A percentile compares a stretch with the other conserved stretches of the same genome.
These are phyloP conservation scores for Spraguea lophii DNA, from an alignment of 371 early-diverging fungal genomes.

Conservation along the genomic window DNA sequence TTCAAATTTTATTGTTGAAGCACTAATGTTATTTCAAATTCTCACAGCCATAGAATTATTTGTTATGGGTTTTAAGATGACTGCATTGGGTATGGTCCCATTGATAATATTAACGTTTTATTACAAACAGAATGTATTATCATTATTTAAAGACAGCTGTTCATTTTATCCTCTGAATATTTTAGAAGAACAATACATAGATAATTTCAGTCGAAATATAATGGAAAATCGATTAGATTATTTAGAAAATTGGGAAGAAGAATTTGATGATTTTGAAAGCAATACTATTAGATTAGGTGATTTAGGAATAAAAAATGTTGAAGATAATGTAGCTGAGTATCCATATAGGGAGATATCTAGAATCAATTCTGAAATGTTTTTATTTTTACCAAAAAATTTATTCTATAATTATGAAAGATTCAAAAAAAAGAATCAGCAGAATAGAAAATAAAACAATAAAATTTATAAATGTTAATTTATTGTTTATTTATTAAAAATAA, in stretches of 20 bases:
- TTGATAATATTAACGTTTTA: conserved; percentile 29
- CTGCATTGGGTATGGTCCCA: conserved; percentile 8
- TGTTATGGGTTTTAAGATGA: neutral
- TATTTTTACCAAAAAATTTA: neutral
- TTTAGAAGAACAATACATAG: conserved; percentile 34
- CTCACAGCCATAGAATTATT: conserved; percentile 19
- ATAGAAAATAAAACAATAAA: no score
- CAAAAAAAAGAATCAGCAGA: neutral
- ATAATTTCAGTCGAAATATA: conserved; percentile 23
- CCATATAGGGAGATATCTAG: neutral
- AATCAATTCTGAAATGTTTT: neutral
- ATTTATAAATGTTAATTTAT: no score
- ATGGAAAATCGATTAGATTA: conserved; percentile 12
- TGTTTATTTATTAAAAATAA: no score
- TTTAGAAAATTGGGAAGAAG: conserved; percentile 30
- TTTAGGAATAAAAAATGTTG: neutral
- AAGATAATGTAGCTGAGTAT: neutral
- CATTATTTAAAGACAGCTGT: conserved; percentile 29
- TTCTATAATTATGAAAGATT: neutral
- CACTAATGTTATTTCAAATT: conserved; percentile 38
- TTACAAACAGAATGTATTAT: conserved; percentile 12
- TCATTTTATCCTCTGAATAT: conserved; percentile 26
- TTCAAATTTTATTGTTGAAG: conserved; percentile 27
- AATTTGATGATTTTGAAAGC: conserved; percentile 9
- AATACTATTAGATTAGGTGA: conserved; percentile 15